Base-by-base conservation (phyloP, 2,329 filamentous ascomycete genomes). In the Verticillium isaacii region DNA sequence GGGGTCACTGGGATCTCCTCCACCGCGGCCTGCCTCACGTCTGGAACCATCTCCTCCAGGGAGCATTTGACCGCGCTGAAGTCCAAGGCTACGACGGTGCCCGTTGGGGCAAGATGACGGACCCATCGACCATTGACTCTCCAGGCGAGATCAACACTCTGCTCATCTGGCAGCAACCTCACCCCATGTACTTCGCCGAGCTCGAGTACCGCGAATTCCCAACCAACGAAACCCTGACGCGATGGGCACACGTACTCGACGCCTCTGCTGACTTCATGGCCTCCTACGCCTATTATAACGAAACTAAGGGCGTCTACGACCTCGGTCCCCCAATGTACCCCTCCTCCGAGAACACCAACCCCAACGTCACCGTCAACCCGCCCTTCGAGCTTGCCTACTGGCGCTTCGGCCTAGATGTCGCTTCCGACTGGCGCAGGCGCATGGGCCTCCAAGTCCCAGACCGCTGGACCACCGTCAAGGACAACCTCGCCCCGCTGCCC, bases 91-190 rank as follows among this genome's bases (percentile, higher is more conserved):
- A 80, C 69, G 64, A 68, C 5, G 78, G 79, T 36, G 78, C 79
- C 7, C 73, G 78, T 25, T 75, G 66, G 80, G 81, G 64, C 55
- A 83, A 72, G 60, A 72, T 72, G 70, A 71, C 69, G 1, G 70
- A 77, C 67, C 81, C 83, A 0, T 80, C 77, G 0, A 82, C 84
- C 32, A 75, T 81, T 12, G 82, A 79, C 56, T 82, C 83, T 1
- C 84, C 85, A 1, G 85, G 85, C 2, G 81, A 85, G 64, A 87
- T 87, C 68, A 88, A 88, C 68, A 81, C 79, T 11, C 73, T 88
- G 1, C 73, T 88, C 3, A 82, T 87, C 61, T 88, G 85, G 85
- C 85, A 88, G 66, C 85, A 87, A 66, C 84, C 84, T 8, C 85
- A 88, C 68, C 77, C 81, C 0, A 82, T 87, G 76, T 85, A 84